Percentiles rank a stretch among this genome's conserved stretches.
Evolutionary conservation across 495 filamentous ascomycete genomes (phyloP).

Genomic region (Podospora pseudopauciseta): DNA sequence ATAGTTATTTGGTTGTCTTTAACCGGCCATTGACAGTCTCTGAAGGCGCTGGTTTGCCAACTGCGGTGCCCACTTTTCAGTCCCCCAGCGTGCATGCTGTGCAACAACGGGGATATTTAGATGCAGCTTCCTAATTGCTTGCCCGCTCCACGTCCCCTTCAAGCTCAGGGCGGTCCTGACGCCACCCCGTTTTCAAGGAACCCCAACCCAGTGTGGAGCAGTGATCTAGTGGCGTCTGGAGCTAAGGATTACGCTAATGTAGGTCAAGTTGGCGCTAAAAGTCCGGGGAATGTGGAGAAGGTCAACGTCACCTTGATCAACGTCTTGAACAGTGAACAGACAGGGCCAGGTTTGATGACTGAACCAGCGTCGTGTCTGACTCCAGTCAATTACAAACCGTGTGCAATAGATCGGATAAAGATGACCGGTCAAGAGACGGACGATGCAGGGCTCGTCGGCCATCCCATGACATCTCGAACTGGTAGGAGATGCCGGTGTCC

Average conservation of each 20-base stretch:
- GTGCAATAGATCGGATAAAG: neutral
- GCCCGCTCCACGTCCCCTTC: neutral
- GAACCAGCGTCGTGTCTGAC: neutral
- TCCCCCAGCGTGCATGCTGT: neutral
- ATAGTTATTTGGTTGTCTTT: too few species aligned
- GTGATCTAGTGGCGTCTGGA: neutral
- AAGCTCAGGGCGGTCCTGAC: neutral
- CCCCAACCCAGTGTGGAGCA: conserved; percentile 4
- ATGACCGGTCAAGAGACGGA: conserved; percentile 6
- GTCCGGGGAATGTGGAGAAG: neutral
- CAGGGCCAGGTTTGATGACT: neutral
- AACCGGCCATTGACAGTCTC: too few species aligned
- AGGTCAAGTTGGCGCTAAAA: neutral
- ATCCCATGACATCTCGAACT: neutral
- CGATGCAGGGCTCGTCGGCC: neutral
- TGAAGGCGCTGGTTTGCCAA: neutral
- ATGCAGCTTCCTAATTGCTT: neutral
- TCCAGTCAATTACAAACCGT: neutral
- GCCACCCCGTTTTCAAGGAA: neutral
- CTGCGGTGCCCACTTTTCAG: neutral
- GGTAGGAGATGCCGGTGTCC: neutral
- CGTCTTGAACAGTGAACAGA: neutral
- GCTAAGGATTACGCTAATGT: conserved; percentile 2
- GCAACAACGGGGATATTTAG: neutral
- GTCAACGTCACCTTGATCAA: neutral